Percentiles rank a stretch among this genome's conserved stretches.
Evolutionary conservation across 306 rosid species (phyloP).

Genomic region (Quercus gilva): DNA sequence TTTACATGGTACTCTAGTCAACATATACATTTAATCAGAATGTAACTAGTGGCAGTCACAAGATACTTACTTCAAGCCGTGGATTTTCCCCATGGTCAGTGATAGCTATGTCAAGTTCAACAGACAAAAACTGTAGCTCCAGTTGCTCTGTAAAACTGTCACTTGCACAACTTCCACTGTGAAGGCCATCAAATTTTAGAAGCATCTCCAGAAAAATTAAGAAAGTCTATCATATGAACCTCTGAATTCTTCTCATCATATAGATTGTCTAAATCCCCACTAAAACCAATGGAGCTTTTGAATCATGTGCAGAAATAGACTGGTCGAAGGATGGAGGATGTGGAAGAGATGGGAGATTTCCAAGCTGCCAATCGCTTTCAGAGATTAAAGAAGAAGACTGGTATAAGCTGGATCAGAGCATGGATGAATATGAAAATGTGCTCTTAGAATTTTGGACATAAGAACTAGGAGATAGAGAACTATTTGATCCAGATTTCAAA

Average conservation of each 20-base stretch:
- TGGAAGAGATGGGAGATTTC: slow-evolving; percentile 42
- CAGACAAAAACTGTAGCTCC: slow-evolving; percentile 36
- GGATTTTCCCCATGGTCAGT: slow-evolving; percentile 38
- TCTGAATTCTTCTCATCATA: slow-evolving; percentile 31
- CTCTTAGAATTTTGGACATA: slow-evolving; percentile 14
- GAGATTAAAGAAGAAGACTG: slow-evolving; percentile 38
- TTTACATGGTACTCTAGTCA: background rate
- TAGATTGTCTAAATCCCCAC: slow-evolving; percentile 14
- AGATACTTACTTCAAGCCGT: slow-evolving; percentile 34
- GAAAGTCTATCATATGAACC: slow-evolving; percentile 33
- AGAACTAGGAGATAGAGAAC: slow-evolving; percentile 21
- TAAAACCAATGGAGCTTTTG: slow-evolving; percentile 13
- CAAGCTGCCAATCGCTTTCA: slow-evolving; percentile 36
- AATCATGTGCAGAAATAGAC: slow-evolving; percentile 23
- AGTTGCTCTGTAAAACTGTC: slow-evolving; percentile 29
- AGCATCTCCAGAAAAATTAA: slow-evolving; percentile 22
- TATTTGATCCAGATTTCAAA: slow-evolving; percentile 2
- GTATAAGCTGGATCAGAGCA: slow-evolving; percentile 41
- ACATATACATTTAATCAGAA: background rate
- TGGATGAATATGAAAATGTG: slow-evolving; percentile 37
- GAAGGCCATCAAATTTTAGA: slow-evolving; percentile 18
- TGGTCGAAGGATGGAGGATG: slow-evolving; percentile 31
- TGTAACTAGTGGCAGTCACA: background rate
- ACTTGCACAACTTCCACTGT: slow-evolving; percentile 11
- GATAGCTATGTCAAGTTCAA: slow-evolving; percentile 41